Evolutionary conservation across 352 stramenopile genomes (phyloP).

Genomic region (Globisporangium iwayamae): DNA sequence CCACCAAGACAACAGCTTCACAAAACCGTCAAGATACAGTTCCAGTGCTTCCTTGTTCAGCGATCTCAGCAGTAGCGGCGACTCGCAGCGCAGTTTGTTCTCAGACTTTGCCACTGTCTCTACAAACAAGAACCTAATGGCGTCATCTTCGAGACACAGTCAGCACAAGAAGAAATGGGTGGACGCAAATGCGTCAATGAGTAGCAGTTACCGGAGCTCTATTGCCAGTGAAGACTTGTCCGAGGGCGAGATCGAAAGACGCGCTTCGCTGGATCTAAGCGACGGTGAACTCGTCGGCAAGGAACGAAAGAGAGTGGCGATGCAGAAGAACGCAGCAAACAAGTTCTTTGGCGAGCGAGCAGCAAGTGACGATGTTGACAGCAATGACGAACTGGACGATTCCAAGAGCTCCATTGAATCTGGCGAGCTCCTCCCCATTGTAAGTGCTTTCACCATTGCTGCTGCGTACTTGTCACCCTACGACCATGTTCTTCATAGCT

Average conservation of each 20-base stretch:
- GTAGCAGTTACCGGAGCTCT: slow-evolving; percentile 26
- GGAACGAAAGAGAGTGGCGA: slow-evolving; percentile 22
- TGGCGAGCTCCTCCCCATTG: slow-evolving; percentile 40
- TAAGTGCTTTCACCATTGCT: slow-evolving; percentile 16
- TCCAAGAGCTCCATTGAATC: slow-evolving; percentile 44
- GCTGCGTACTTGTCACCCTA: background rate
- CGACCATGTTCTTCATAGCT: background rate
- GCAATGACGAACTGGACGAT: slow-evolving; percentile 5
- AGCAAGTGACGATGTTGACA: background rate
- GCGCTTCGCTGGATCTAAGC: slow-evolving; percentile 36
- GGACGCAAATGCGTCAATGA: background rate
- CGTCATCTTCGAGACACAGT: background rate
- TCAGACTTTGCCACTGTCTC: background rate
- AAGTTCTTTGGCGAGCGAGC: background rate
- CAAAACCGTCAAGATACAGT: background rate
- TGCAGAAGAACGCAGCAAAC: slow-evolving; percentile 22
- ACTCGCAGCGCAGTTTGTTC: slow-evolving; percentile 4
- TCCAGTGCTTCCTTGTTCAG: background rate
- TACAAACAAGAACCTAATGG: background rate
- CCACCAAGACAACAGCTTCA: background rate
- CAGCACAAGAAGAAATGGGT: background rate
- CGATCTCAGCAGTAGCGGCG: background rate
- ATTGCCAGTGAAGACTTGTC: slow-evolving; percentile 37
- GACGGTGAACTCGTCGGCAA: slow-evolving; percentile 61
- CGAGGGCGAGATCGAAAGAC: slow-evolving; percentile 32